Evolutionary conservation across 2,329 filamentous ascomycete genomes (phyloP).

Genomic region (Neodidymelliopsis sp.): DNA sequence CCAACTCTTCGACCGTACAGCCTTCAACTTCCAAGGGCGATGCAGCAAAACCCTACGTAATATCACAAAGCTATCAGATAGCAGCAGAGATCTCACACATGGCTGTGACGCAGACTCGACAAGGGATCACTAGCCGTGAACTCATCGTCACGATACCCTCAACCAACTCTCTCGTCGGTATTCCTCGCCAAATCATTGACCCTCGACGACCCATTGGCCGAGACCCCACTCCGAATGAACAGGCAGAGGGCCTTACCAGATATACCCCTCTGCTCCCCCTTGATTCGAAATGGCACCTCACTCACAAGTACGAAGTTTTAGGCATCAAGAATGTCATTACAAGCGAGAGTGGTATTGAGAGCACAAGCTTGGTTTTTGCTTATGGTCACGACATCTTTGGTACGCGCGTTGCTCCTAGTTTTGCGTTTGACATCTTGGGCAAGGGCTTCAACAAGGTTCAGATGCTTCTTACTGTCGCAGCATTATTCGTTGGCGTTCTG

Average conservation of each 20-base stretch:
- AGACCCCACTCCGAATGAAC: constrained; percentile 79
- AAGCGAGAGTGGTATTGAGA: constrained; percentile 82
- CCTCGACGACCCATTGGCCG: constrained; percentile 85
- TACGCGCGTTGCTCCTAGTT: constrained; percentile 84
- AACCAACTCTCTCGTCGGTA: constrained; percentile 76
- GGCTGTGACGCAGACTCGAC: constrained; percentile 84
- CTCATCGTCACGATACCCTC: constrained; percentile 80
- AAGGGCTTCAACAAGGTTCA: constrained; percentile 93
- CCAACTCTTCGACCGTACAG: constrained; percentile 80
- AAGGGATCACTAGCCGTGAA: constrained; percentile 87
- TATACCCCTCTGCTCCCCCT: constrained; percentile 83
- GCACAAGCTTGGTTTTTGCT: constrained; percentile 87
- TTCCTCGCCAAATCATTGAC: constrained; percentile 81
- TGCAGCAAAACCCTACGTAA: constrained; percentile 72
- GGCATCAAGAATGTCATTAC: constrained; percentile 78
- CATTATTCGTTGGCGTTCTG: constrained; percentile 77
- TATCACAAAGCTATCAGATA: constrained; percentile 82
- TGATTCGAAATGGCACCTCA: constrained; percentile 80
- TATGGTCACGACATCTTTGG: constrained; percentile 91
- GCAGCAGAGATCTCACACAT: constrained; percentile 80
- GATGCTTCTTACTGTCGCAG: constrained; percentile 82
- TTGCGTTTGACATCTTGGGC: constrained; percentile 89
- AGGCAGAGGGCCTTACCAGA: constrained; percentile 80
- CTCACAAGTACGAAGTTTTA: constrained; percentile 81
- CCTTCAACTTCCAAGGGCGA: constrained; percentile 66